Conservation (phyloP, 2,329 filamentous ascomycete genomes). For the Mycosphaerella sp. region DNA sequence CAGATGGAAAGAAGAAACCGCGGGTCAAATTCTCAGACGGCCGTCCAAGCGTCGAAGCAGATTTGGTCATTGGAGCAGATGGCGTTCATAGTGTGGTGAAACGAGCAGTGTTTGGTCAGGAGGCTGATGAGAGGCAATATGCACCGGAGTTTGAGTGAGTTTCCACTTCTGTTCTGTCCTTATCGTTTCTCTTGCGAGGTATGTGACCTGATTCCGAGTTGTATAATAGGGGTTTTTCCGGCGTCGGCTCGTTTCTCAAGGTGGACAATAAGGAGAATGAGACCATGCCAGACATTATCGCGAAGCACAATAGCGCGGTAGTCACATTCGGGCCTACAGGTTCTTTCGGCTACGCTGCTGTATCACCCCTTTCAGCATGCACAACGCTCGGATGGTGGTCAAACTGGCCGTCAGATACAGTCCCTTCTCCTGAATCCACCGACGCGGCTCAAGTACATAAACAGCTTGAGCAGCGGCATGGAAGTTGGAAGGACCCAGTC, state of each 20-base stretch:
- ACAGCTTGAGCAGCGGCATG: slow-evolving; percentile 40
- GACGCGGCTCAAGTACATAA: slow-evolving; percentile 22
- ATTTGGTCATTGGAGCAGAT: slow-evolving; percentile 21
- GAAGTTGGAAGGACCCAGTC: slow-evolving; percentile 43
- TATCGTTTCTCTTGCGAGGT: not conserved
- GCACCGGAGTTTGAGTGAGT: slow-evolving; percentile 22
- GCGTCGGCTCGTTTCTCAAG: slow-evolving; percentile 17
- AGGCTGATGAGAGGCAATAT: slow-evolving; percentile 32
- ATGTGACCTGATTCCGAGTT: not conserved
- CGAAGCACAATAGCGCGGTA: slow-evolving; percentile 33
- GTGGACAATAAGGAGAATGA: slow-evolving; percentile 31
- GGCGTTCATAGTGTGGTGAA: slow-evolving; percentile 20
- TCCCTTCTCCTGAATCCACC: not conserved
- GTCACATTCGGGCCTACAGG: slow-evolving; percentile 43
- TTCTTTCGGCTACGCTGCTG: slow-evolving; percentile 47
- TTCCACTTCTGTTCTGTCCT: no score
- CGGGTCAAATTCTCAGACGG: slow-evolving; percentile 14
- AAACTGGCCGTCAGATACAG: slow-evolving; percentile 2
- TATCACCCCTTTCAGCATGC: slow-evolving; percentile 23
- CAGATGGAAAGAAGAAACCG: not conserved
- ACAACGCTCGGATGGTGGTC: slow-evolving; percentile 11
- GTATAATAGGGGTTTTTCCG: slow-evolving; percentile 14
- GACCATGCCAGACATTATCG: slow-evolving; percentile 41
- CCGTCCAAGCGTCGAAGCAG: slow-evolving; percentile 1
- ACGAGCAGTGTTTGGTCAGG: slow-evolving; percentile 34